Percentiles rank a stretch among this genome's conserved stretches.
These are phyloP conservation scores for Prototheca wickerhamii DNA, from an alignment of 163 green algal species.

Conservation along the genomic window DNA sequence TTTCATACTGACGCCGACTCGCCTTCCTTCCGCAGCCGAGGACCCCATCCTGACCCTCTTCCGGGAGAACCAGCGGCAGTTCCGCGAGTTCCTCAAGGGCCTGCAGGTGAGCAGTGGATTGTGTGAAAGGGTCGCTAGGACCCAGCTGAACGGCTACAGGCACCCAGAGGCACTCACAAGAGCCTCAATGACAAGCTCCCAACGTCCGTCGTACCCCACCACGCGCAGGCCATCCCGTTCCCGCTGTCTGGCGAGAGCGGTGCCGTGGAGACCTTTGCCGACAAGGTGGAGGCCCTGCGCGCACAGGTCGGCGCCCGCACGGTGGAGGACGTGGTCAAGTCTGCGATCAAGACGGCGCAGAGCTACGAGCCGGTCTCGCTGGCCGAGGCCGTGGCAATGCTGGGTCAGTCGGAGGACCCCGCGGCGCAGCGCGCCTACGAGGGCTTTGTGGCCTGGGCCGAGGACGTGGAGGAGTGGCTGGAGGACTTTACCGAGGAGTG, in stretches of 20 bases:
- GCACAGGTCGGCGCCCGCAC: conserved; percentile 24
- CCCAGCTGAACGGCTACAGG: no score
- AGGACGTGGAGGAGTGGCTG: conserved; percentile 24
- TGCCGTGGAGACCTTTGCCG: conserved; percentile 39
- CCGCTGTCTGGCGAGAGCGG: conserved; percentile 35
- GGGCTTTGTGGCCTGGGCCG: conserved; percentile 22
- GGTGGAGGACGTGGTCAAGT: conserved; percentile 4
- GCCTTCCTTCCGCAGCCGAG: conserved; percentile 10
- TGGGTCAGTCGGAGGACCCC: background rate
- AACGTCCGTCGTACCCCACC: no score
- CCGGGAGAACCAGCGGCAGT: conserved; percentile 38
- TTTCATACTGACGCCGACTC: background rate
- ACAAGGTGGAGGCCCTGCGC: conserved; percentile 36
- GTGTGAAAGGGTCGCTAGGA: background rate
- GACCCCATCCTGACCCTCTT: conserved; percentile 38
- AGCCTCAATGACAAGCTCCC: no score
- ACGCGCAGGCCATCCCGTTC: conserved; percentile 33
- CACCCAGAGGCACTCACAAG: background rate
- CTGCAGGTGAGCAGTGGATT: conserved; percentile 23
- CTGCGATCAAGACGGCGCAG: background rate
- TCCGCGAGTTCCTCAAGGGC: conserved; percentile 31
- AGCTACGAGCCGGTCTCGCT: background rate
- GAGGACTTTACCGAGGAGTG: background rate
- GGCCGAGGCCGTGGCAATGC: background rate
- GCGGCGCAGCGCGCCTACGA: background rate